Evolutionary conservation across 257 asterid genomes (phyloP).

Genomic region (Nicotiana paniculata): DNA sequence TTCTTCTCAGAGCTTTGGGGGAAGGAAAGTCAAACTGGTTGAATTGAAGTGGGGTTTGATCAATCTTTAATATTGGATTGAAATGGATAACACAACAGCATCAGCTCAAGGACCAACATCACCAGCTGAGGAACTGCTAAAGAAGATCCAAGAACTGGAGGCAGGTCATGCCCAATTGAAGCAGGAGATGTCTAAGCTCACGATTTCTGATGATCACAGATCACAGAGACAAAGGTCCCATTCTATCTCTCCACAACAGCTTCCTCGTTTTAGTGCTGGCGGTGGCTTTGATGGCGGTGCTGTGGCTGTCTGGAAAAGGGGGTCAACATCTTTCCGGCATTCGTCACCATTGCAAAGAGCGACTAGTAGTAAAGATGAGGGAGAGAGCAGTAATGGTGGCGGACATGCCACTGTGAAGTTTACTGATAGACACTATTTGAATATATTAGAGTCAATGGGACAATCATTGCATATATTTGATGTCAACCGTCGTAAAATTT

Average conservation of each 20-base stretch:
- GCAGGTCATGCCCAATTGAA: conserved; percentile 72
- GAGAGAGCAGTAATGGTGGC: conserved; percentile 7
- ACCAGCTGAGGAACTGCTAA: conserved; percentile 77
- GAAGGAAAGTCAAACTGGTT: no score
- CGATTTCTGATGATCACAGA: conserved; percentile 20
- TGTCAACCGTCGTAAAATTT: conserved; percentile 48
- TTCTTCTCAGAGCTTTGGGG: no score
- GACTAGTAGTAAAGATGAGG: conserved; percentile 31
- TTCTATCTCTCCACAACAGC: conserved; percentile 73
- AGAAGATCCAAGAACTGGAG: conserved; percentile 80
- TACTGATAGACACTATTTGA: conserved; percentile 67
- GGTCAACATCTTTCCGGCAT: conserved; percentile 63
- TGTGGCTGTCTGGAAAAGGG: conserved; percentile 46
- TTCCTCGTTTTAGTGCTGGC: conserved; percentile 24
- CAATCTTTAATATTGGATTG: background rate
- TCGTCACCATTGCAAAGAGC: conserved; percentile 84
- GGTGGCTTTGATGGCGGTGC: conserved; percentile 33
- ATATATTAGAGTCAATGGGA: conserved; percentile 87
- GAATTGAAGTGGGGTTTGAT: background rate
- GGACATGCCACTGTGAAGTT: conserved; percentile 52
- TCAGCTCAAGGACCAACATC: conserved; percentile 19
- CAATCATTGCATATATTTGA: conserved; percentile 77
- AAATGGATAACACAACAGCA: conserved; percentile 38
- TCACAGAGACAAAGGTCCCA: conserved; percentile 58
- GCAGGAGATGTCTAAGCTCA: conserved; percentile 70